Evolutionary conservation across 2,329 filamentous ascomycete species (phyloP).

Genomic region (Xylariomycetidae sp.): DNA sequence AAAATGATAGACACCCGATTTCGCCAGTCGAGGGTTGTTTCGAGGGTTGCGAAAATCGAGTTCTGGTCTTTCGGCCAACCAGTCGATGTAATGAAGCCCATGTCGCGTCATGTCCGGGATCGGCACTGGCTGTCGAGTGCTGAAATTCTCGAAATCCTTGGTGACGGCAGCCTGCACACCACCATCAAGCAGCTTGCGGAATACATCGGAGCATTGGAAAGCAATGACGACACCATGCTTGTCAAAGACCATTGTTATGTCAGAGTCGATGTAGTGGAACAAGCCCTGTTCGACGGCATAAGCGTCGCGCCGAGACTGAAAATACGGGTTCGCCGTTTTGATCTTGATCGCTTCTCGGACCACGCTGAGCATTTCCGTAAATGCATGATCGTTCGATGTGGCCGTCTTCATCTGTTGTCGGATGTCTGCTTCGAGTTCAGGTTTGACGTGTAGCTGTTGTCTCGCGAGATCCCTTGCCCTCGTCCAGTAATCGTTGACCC

Average conservation of each 20-base stretch:
- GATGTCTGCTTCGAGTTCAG: background rate
- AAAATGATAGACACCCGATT: constrained; percentile 4
- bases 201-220: constrained; percentile 1
- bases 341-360: background rate
- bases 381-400: background rate
- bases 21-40: constrained; percentile 3
- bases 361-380: background rate
- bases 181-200: background rate
- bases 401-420: background rate
- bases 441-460: constrained; percentile 1
- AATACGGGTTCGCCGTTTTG: background rate
- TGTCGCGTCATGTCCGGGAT: constrained; percentile 6
- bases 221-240: constrained; percentile 1
- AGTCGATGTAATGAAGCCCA: constrained; percentile 7
- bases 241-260: constrained; percentile 1
- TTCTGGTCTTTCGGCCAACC: constrained; percentile 5
- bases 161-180: background rate
- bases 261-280: constrained; percentile 1
- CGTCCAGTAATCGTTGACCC: constrained; percentile 2
- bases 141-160: constrained; percentile 3
- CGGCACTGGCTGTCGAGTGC: constrained; percentile 4
- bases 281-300: background rate
- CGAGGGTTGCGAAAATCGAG: constrained; percentile 1
- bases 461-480: constrained; percentile 1
- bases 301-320: constrained; percentile 1